Evolutionary conservation across 2,329 filamentous ascomycete genomes (phyloP), one percentile per base, ranked within the genome.

Genomic region (Claviceps sp.): DNA sequence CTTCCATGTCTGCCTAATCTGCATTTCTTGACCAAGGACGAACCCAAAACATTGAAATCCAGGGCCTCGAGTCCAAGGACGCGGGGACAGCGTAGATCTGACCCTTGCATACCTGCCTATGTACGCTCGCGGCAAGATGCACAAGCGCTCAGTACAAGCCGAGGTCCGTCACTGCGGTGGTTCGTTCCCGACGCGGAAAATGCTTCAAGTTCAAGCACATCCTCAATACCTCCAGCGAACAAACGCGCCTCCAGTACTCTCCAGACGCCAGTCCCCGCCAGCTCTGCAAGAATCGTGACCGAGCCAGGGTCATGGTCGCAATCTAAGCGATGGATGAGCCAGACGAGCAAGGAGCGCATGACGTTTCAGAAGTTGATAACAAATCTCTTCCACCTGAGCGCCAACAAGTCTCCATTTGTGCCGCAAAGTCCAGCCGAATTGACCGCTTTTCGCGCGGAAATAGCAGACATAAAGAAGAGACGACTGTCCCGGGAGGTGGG

Each of bases 251-350:
- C 52, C 45, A 29, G 40, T 45, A 22, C 36, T 23, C 14, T 49
- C 20, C 29, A 49, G 22, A 22, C n/a, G 17, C 36, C 54, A 26
- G 37, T 45, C 5, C 23, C 45, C 46, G 13, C 29, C 16, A 36
- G 29, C 29, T 29, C 37, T 43, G 16, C 23, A 23, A 48, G 44
- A 47, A 51, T 14, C 9, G 23, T 37, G 14, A 26, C 45, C 36
- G 59, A 64, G 7, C 43, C 58, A 26, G 66, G 61, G 34, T 59
- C 60, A 20, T 70, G 68, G 67, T 62, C 67, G 14, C 65, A 69
- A 38, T 70, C 68, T 47, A 68, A 63, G 55, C 62, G 62, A 50
- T 71, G 69, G 69, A 58, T 63, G n/a, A 70, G 66, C 54, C 53
- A 60, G 9, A 60, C 62, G 40, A 63, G 62, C 20, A 62, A 60